Evolutionary conservation across 495 filamentous ascomycete species (phyloP).

Genomic region (Podospora appendiculata): DNA sequence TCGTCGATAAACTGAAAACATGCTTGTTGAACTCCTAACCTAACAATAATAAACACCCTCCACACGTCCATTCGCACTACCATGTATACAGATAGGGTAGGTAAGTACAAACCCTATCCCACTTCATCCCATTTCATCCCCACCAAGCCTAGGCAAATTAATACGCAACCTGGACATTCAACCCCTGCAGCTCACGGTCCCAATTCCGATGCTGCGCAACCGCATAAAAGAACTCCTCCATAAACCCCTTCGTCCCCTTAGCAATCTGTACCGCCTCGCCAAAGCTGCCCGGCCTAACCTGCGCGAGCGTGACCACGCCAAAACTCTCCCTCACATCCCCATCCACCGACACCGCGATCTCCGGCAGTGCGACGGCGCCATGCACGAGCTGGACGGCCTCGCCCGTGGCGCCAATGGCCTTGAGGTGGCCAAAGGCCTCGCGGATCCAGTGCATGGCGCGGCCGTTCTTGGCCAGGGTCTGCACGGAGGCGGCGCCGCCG

Average conservation of each 20-base stretch:
- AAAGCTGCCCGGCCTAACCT: conserved; percentile 43
- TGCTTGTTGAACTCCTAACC: too few species aligned
- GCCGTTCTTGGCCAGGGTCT: conserved; percentile 59
- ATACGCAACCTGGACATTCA: conserved; percentile 41
- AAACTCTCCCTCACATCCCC: conserved; percentile 56
- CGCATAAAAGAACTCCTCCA: conserved; percentile 55
- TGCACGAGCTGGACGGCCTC: conserved; percentile 61
- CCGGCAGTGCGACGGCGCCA: conserved; percentile 47
- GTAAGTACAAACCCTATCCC: too few species aligned
- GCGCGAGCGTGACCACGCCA: conserved; percentile 58
- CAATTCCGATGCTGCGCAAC: conserved; percentile 65
- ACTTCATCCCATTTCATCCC: too few species aligned
- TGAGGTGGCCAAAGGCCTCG: conserved; percentile 75
- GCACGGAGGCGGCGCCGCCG: conserved; percentile 56
- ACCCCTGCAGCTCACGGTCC: conserved; percentile 62
- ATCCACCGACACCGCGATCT: conserved; percentile 38
- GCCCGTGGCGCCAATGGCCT: conserved; percentile 67
- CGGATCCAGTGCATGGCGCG: conserved; percentile 77
- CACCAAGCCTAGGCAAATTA: conserved; percentile 14
- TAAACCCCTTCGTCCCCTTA: conserved; percentile 55
- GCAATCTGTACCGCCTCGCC: conserved; percentile 48
- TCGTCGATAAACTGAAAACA: too few species aligned
- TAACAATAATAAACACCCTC: too few species aligned
- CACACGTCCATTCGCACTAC: too few species aligned
- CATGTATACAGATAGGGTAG: too few species aligned